Conservation (phyloP, 768 basidiomycete genomes). For the Mycena crocata region DNA sequence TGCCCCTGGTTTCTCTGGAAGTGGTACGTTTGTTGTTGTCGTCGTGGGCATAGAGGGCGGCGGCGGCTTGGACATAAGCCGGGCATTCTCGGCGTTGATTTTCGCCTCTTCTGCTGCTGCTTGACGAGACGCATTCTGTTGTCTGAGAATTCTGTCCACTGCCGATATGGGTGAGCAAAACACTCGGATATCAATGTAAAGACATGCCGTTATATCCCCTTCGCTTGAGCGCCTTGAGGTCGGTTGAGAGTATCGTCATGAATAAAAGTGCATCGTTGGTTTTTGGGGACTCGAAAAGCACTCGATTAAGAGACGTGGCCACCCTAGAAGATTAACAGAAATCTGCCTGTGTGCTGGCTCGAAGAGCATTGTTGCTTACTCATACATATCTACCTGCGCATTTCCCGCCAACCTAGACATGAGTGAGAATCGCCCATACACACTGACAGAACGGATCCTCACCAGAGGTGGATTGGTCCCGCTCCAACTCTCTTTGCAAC, state of each 20-base stretch:
- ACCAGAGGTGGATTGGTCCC: conserved; percentile 76
- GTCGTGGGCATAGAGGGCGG: conserved; percentile 21
- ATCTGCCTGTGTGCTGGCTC: background rate
- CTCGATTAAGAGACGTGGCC: conserved; percentile 82
- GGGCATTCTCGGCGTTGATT: conserved; percentile 48
- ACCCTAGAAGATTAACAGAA: conserved; percentile 63
- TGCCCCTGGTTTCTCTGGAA: background rate
- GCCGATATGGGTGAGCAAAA: background rate
- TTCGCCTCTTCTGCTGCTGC: conserved; percentile 61
- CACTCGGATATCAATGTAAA: background rate
- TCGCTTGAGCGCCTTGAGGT: conserved; percentile 81
- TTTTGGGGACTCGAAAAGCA: conserved; percentile 82
- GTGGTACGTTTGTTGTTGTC: conserved; percentile 21
- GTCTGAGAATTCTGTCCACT: conserved; percentile 93
- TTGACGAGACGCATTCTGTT: conserved; percentile 77
- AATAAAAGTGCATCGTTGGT: conserved; percentile 91
- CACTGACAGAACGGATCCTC: background rate
- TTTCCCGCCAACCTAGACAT: conserved; percentile 67
- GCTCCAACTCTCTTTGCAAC: conserved; percentile 65
- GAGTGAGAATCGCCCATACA: background rate
- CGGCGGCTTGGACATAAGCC: conserved; percentile 42
- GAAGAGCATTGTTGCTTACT: conserved; percentile 63
- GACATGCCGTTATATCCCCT: conserved; percentile 84
- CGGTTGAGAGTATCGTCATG: conserved; percentile 94
- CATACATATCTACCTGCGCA: conserved; percentile 88